These are phyloP conservation scores for Magnusiomyces tetraspermus DNA, from an alignment of 1,139 yeast genomes.

Conservation along the genomic window DNA sequence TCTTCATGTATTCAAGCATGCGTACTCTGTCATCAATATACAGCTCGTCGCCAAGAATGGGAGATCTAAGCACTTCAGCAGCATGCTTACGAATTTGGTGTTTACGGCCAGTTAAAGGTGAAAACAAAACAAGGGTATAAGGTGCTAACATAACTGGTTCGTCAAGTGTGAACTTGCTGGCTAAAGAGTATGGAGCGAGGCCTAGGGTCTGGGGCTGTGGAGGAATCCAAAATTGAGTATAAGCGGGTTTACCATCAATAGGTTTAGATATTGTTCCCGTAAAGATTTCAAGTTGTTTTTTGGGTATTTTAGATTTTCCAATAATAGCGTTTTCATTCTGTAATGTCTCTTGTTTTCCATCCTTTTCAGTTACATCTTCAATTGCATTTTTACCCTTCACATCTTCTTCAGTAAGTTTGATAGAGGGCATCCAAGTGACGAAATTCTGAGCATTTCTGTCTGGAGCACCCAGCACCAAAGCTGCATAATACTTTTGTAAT, in stretches of 20 bases:
- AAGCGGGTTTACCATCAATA: constrained; percentile 17
- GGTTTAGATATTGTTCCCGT: constrained; percentile 14
- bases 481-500: constrained; percentile 17
- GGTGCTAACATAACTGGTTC: background rate
- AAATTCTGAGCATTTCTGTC: background rate
- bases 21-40: background rate
- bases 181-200: background rate
- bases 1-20: background rate
- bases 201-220: background rate
- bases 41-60: constrained; percentile 23
- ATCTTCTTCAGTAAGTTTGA: background rate
- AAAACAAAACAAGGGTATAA: constrained; percentile 25
- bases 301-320: constrained; percentile 1
- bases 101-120: constrained; percentile 38
- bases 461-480: constrained; percentile 1
- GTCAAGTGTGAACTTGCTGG: background rate
- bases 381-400: background rate
- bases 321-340: background rate
- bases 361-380: background rate
- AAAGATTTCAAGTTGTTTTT: constrained; percentile 3
- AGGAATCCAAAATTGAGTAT: constrained; percentile 15
- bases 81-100: constrained; percentile 39
- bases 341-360: constrained; percentile 8
- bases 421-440: background rate
- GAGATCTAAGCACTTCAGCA: constrained; percentile 19